Percentiles rank a stretch among this genome's conserved stretches.
These are phyloP conservation scores for Helenozyma rhizophorensis DNA, from an alignment of 805 yeast species.

Conservation along the genomic window DNA sequence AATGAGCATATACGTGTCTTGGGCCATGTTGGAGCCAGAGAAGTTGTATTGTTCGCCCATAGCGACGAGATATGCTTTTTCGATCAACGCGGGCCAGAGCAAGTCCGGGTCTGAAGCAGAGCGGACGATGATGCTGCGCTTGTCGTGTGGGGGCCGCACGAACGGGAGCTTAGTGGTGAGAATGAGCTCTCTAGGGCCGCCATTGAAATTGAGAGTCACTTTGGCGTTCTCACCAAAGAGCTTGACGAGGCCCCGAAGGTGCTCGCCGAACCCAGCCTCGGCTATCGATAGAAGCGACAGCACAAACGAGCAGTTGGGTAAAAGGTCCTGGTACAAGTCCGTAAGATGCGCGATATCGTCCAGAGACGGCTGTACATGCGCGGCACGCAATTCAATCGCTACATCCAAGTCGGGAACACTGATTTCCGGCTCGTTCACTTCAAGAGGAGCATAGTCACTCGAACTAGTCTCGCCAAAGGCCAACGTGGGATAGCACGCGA, in stretches of 20 bases:
- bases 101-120: conserved; percentile 31
- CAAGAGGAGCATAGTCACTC: conserved; percentile 6
- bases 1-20: conserved; percentile 59
- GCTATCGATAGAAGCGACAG: conserved; percentile 57
- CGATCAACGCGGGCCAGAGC: conserved; percentile 70
- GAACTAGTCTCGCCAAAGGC: conserved; percentile 4
- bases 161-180: conserved; percentile 47
- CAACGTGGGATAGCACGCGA: conserved; percentile 14
- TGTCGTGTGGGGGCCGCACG: conserved; percentile 11
- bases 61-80: conserved; percentile 67
- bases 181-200: conserved; percentile 42
- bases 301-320: conserved; percentile 75
- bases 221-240: conserved; percentile 18
- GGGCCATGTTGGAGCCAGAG: conserved; percentile 71
- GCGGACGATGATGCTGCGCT: conserved; percentile 29
- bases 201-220: conserved; percentile 49
- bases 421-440: not conserved
- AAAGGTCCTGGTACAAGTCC: conserved; percentile 42
- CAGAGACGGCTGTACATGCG: too few relatives aligned
- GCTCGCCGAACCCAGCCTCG: conserved; percentile 10
- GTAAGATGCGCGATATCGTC: not conserved
- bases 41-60: conserved; percentile 56
- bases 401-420: too few relatives aligned
- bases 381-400: too few relatives aligned
- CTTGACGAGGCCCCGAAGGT: conserved; percentile 16